Conservation (phyloP, 2,329 filamentous ascomycete genomes). For the Coniella lustricola region DNA sequence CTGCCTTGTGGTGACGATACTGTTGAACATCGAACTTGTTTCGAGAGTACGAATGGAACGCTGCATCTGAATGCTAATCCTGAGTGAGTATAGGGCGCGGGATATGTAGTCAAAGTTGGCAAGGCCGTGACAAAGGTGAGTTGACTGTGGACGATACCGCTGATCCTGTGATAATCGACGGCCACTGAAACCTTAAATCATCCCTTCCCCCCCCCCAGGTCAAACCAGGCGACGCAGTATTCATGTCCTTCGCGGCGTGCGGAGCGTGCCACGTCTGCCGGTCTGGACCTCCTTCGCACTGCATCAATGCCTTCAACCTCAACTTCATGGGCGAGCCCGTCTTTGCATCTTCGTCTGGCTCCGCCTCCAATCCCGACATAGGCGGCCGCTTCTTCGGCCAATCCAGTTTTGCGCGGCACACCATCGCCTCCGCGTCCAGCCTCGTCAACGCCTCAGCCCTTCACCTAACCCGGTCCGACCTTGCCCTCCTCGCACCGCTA, state of each 20-base stretch:
- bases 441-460: slow-evolving; percentile 23
- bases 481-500: slow-evolving; percentile 23
- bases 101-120: slow-evolving; percentile 40
- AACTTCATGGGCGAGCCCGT: slow-evolving; percentile 46
- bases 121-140: slow-evolving; percentile 29
- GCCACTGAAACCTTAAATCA: too few relatives aligned
- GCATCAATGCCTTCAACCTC: slow-evolving; percentile 37
- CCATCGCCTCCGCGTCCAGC: slow-evolving; percentile 24
- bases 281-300: slow-evolving; percentile 39
- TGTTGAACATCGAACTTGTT: too few relatives aligned
- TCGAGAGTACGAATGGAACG: too few relatives aligned
- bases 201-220: slow-evolving; percentile 14
- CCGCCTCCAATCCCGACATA: slow-evolving; percentile 21
- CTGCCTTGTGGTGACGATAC: too few relatives aligned
- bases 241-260: slow-evolving; percentile 42
- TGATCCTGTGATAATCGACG: background rate
- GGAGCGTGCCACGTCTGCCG: slow-evolving; percentile 39
- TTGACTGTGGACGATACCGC: too few relatives aligned
- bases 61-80: too few relatives aligned
- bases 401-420: slow-evolving; percentile 26
- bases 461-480: slow-evolving; percentile 15
- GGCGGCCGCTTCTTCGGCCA: slow-evolving; percentile 30
- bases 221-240: slow-evolving; percentile 36
- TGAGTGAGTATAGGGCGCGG: slow-evolving; percentile 26
- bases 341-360: slow-evolving; percentile 27